Evolutionary conservation across 202 grass and related monocot genomes (phyloP).

Genomic region (Setaria italica): DNA sequence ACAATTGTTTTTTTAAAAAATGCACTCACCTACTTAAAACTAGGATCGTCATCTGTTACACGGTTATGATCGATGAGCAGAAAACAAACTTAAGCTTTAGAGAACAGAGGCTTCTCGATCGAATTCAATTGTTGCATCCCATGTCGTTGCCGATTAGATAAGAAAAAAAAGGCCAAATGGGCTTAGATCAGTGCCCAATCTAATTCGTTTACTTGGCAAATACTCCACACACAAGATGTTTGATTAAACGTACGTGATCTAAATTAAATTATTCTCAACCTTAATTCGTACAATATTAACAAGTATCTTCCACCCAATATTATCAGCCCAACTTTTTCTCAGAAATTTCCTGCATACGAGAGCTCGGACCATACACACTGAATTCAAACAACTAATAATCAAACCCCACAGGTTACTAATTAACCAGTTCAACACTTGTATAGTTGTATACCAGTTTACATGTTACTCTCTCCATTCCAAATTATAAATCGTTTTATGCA

Average conservation of each 20-base stretch:
- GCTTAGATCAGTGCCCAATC: not conserved
- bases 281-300: too few relatives aligned
- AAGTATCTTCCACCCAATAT: not conserved
- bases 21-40: too few relatives aligned
- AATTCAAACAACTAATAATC: not conserved
- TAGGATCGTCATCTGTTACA: too few relatives aligned
- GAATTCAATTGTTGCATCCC: not conserved
- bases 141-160: not conserved
- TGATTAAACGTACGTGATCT: not conserved
- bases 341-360: not conserved
- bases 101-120: not conserved
- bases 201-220: too few relatives aligned
- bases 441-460: too few relatives aligned
- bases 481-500: too few relatives aligned
- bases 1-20: too few relatives aligned
- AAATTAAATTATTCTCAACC: not conserved
- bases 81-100: not conserved
- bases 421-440: too few relatives aligned
- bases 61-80: not conserved
- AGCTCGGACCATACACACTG: not conserved
- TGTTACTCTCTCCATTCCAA: too few relatives aligned
- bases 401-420: not conserved
- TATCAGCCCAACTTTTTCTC: not conserved
- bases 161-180: not conserved
- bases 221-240: too few relatives aligned